phyloP scores from a whole-genome alignment of 352 stramenopile genomes.

The Globisporangium parvum region DNA sequence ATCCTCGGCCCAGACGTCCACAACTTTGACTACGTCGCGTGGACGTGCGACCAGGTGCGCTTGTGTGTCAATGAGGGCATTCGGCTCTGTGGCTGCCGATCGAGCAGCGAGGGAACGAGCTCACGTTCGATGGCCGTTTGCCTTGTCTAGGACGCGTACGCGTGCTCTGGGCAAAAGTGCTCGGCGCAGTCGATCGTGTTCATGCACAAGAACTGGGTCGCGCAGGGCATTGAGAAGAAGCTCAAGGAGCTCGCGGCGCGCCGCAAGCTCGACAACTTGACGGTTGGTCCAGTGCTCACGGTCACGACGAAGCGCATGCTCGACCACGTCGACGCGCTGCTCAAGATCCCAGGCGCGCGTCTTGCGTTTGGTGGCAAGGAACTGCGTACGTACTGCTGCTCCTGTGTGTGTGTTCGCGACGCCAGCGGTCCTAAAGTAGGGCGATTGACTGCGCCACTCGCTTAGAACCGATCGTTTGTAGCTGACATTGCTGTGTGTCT shows the following conservation, averaged over 20 bases:
- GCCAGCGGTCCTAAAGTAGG: neutral
- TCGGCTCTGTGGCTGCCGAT: neutral
- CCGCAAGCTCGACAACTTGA: slow-evolving; percentile 92
- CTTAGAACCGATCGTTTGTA: neutral
- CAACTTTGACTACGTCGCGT: slow-evolving; percentile 97
- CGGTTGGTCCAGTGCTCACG: slow-evolving; percentile 95
- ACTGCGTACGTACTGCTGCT: slow-evolving; percentile 35
- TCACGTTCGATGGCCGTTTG: neutral
- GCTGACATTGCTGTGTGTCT: neutral
- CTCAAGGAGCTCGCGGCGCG: slow-evolving; percentile 85
- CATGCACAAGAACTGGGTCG: slow-evolving; percentile 96
- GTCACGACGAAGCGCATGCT: slow-evolving; percentile 95
- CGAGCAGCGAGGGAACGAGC: neutral
- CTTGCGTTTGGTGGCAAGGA: slow-evolving; percentile 94
- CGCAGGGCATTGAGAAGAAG: slow-evolving; percentile 91
- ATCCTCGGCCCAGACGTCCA: slow-evolving; percentile 93
- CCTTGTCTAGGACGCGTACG: slow-evolving; percentile 90
- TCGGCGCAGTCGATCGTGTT: slow-evolving; percentile 98
- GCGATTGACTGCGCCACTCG: neutral
- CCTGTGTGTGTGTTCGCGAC: neutral
- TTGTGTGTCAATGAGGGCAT: neutral
- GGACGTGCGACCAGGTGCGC: slow-evolving; percentile 92
- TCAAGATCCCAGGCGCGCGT: slow-evolving; percentile 92
- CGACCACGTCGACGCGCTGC: slow-evolving; percentile 86
- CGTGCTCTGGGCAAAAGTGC: slow-evolving; percentile 98